Evolutionary conservation across 495 filamentous ascomycete species (phyloP).

Genomic region (Hypoxylon trugodes): DNA sequence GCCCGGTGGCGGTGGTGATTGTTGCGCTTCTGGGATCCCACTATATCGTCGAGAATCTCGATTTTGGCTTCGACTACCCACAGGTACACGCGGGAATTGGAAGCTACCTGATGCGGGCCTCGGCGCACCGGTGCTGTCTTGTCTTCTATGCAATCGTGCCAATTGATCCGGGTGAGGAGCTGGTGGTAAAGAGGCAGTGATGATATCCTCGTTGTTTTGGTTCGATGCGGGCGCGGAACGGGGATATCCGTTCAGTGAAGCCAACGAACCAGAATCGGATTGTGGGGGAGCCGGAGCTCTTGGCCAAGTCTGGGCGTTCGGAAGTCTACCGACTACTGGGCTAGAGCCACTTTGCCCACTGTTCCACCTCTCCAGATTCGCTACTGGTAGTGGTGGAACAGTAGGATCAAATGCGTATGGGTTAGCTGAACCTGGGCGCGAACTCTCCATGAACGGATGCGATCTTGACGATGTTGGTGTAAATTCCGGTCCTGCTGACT

Average conservation of each 20-base stretch:
- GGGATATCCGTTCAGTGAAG: slow-evolving; percentile 47
- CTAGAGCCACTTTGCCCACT: slow-evolving; percentile 8
- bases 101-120: slow-evolving; percentile 46
- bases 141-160: slow-evolving; percentile 36
- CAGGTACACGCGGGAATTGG: slow-evolving; percentile 44
- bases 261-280: slow-evolving; percentile 12
- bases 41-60: slow-evolving; percentile 31
- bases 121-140: slow-evolving; percentile 25
- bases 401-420: slow-evolving; percentile 38
- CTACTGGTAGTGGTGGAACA: slow-evolving; percentile 40
- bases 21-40: slow-evolving; percentile 37
- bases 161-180: slow-evolving; percentile 44
- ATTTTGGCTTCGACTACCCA: slow-evolving; percentile 30
- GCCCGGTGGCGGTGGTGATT: slow-evolving; percentile 32
- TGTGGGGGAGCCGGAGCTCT: slow-evolving; percentile 43
- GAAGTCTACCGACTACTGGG: slow-evolving; percentile 45
- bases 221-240: slow-evolving; percentile 51
- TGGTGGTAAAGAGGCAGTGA: slow-evolving; percentile 45
- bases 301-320: slow-evolving; percentile 57
- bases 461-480: slow-evolving; percentile 36
- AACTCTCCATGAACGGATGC: slow-evolving; percentile 7
- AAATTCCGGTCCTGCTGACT: slow-evolving; percentile 29
- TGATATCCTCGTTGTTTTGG: slow-evolving; percentile 38
- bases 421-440: slow-evolving; percentile 26
- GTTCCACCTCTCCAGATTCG: slow-evolving; percentile 22